phyloP scores from a whole-genome alignment of 192 early-diverging fungal species.

The Dissophora globulifera region DNA sequence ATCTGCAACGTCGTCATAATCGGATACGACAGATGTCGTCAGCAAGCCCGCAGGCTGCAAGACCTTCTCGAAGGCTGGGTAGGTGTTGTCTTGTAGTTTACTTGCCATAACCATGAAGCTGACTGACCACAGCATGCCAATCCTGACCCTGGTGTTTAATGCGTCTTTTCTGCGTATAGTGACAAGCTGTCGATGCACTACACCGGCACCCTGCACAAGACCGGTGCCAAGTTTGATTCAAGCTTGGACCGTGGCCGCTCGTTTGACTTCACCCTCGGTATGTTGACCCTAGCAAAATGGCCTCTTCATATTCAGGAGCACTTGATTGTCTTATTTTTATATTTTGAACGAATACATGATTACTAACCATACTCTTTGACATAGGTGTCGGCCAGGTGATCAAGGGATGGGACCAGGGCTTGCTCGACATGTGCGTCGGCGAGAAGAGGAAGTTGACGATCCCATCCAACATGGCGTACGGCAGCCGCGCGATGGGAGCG shows the following conservation, averaged over 20 bases:
- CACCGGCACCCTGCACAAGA: constrained; percentile 72
- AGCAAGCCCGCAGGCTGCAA: constrained; percentile 38
- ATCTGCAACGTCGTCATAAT: background rate
- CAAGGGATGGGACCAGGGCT: constrained; percentile 85
- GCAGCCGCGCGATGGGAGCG: constrained; percentile 59
- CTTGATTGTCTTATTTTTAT: too few relatives aligned
- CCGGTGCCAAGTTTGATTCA: constrained; percentile 78
- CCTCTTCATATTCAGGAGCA: too few relatives aligned
- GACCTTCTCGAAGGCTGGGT: constrained; percentile 30
- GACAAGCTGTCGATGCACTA: constrained; percentile 82
- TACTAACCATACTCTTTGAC: too few relatives aligned
- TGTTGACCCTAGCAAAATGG: too few relatives aligned
- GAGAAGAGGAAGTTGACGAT: constrained; percentile 82
- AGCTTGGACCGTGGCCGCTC: constrained; percentile 71
- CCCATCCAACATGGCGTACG: constrained; percentile 70
- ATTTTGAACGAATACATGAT: too few relatives aligned
- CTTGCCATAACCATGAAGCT: too few relatives aligned
- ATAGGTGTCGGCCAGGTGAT: constrained; percentile 71
- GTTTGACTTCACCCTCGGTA: constrained; percentile 79
- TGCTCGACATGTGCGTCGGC: constrained; percentile 80
- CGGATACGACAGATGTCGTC: constrained; percentile 16
- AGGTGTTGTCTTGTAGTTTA: background rate
- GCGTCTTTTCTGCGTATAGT: constrained; percentile 46
- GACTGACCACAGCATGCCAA: too few relatives aligned
- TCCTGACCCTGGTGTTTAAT: too few relatives aligned